A percentile compares a stretch with the other conserved stretches of the same genome.
phyloP scores from a whole-genome alignment of 306 rosid species.

The Trifolium subterraneum region DNA sequence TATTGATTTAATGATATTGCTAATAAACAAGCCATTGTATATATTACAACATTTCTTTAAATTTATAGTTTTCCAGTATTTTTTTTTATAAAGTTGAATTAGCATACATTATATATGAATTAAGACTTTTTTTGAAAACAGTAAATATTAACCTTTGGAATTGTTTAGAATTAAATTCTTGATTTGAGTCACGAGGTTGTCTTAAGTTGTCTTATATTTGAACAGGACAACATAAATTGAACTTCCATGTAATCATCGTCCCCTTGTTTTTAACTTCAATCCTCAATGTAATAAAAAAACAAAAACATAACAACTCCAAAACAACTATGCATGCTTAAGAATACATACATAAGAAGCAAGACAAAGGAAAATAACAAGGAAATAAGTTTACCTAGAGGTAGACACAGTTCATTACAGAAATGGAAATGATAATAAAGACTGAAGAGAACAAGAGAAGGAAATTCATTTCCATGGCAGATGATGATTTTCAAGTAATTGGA shows the following conservation, averaged over 20 bases:
- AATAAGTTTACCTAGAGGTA: neutral
- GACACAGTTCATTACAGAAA: conserved; percentile 12
- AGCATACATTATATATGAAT: no score
- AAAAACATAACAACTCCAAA: conserved; percentile 50
- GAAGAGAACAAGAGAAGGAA: conserved; percentile 50
- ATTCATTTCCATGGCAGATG: conserved; percentile 39
- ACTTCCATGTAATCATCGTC: conserved; percentile 42
- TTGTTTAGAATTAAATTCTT: no score
- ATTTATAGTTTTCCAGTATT: no score
- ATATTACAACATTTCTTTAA: no score
- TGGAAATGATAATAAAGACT: conserved; percentile 54
- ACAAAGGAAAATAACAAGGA: conserved; percentile 14
- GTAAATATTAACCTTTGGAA: no score
- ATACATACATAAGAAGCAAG: conserved; percentile 9
- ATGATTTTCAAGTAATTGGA: conserved; percentile 44
- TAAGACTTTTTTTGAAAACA: no score
- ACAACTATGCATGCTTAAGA: conserved; percentile 27
- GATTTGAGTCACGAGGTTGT: neutral
- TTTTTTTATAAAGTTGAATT: no score
- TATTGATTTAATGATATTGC: no score
- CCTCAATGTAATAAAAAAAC: conserved; percentile 38
- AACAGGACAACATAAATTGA: conserved; percentile 37
- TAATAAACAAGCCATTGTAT: no score
- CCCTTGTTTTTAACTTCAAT: conserved; percentile 45
- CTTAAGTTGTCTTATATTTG: neutral